Conservation (phyloP, 495 filamentous ascomycete species). For the Lentithecium fluviatile region DNA sequence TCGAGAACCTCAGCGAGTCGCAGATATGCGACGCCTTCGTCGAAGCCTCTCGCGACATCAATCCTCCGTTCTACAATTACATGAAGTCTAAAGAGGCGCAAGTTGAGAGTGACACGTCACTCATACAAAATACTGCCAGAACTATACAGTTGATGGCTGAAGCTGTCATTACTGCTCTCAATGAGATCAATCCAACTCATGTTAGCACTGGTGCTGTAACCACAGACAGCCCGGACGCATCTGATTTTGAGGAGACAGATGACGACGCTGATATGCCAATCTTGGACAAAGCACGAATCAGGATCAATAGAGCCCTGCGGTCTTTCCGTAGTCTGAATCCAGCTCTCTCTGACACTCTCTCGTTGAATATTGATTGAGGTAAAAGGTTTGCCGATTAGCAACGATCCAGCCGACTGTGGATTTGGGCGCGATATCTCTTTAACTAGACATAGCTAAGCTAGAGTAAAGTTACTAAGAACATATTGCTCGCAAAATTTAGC, state of each 20-base stretch:
- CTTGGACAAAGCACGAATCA: not conserved
- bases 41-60: slow-evolving; percentile 1
- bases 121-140: not conserved
- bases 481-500: too few species aligned
- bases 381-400: too few species aligned
- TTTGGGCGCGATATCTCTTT: too few species aligned
- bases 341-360: not conserved
- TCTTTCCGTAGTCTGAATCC: not conserved
- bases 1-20: slow-evolving; percentile 4
- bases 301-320: not conserved
- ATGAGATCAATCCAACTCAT: slow-evolving; percentile 7
- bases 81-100: not conserved
- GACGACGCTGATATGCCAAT: not conserved
- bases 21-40: slow-evolving; percentile 4
- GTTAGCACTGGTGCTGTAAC: not conserved
- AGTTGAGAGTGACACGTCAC: slow-evolving; percentile 1
- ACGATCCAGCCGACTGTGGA: too few species aligned
- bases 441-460: too few species aligned
- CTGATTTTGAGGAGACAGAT: not conserved
- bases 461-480: too few species aligned
- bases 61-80: not conserved
- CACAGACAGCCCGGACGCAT: not conserved
- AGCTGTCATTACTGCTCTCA: not conserved
- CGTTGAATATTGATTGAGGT: too few species aligned
- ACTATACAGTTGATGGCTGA: not conserved